These are phyloP conservation scores for Claviceps humidiphila DNA, from an alignment of 2,329 filamentous ascomycete species.

Conservation along the genomic window DNA sequence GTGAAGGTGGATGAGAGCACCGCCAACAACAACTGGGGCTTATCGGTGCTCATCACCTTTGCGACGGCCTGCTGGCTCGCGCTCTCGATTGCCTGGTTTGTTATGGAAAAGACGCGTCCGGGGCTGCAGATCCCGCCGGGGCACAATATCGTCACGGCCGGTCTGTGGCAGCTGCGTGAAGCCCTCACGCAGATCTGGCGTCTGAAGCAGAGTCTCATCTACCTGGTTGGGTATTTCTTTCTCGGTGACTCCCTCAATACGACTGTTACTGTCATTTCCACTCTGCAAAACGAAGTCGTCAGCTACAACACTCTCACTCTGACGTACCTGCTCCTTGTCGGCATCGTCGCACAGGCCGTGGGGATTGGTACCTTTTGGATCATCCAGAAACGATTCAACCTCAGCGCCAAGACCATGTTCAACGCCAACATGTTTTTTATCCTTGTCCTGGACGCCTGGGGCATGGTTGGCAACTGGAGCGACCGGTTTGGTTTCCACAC, in stretches of 20 bases:
- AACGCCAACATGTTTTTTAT: constrained; percentile 49
- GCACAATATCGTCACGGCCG: constrained; percentile 39
- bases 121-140: constrained; percentile 31
- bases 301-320: constrained; percentile 50
- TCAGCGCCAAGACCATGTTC: constrained; percentile 57
- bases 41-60: constrained; percentile 53
- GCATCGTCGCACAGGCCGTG: constrained; percentile 47
- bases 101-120: constrained; percentile 49
- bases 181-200: constrained; percentile 48
- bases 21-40: constrained; percentile 52
- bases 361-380: constrained; percentile 51
- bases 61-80: constrained; percentile 50
- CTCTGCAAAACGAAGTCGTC: constrained; percentile 51
- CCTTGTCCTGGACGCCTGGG: constrained; percentile 41
- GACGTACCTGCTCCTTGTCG: constrained; percentile 54
- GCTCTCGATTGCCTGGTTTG: constrained; percentile 53
- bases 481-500: constrained; percentile 30
- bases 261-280: constrained; percentile 53
- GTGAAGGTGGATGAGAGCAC: constrained; percentile 44
- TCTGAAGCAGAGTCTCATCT: constrained; percentile 51
- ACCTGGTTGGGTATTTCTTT: constrained; percentile 54
- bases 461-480: constrained; percentile 34
- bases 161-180: constrained; percentile 47
- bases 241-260: constrained; percentile 60
- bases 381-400: constrained; percentile 43